Evolutionary conservation across 805 yeast genomes (phyloP).

Genomic region (Dipodascopsis tothii): DNA sequence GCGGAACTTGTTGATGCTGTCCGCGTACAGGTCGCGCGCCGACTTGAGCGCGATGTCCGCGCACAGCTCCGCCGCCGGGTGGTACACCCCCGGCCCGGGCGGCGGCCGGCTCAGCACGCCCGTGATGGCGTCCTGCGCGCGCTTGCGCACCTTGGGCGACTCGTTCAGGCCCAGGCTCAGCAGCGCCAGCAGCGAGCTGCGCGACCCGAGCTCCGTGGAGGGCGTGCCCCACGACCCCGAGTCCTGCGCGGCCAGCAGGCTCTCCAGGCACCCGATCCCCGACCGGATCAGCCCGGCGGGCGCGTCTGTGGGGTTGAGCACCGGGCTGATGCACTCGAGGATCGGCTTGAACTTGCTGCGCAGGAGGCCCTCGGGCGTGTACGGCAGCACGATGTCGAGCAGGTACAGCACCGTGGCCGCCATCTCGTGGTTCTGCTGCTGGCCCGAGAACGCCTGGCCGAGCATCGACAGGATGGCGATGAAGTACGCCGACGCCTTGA

Average conservation of each 20-base stretch:
- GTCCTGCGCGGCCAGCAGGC: constrained; percentile 73
- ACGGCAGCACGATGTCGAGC: constrained; percentile 70
- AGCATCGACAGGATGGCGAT: constrained; percentile 74
- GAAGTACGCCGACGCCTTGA: constrained; percentile 72
- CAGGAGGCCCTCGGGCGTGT: constrained; percentile 54
- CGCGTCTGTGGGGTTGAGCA: constrained; percentile 57
- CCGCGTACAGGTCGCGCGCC: constrained; percentile 41
- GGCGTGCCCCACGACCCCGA: constrained; percentile 60
- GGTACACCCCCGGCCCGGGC: constrained; percentile 73
- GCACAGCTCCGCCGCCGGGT: constrained; percentile 64
- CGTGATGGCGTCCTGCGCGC: constrained; percentile 84
- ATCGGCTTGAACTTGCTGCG: constrained; percentile 71
- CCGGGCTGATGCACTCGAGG: constrained; percentile 71
- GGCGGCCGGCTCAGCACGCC: constrained; percentile 55
- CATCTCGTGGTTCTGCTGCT: constrained; percentile 44
- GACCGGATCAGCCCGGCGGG: constrained; percentile 79
- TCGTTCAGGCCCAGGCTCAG: constrained; percentile 74
- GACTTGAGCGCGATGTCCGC: constrained; percentile 60
- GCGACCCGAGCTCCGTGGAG: constrained; percentile 41
- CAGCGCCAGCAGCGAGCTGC: constrained; percentile 70
- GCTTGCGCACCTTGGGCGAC: constrained; percentile 90
- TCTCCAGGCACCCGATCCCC: constrained; percentile 77
- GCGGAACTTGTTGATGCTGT: constrained; percentile 25
- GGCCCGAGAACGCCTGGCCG: constrained; percentile 59
- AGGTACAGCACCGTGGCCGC: constrained; percentile 75